Evolutionary conservation across 2,329 filamentous ascomycete genomes (phyloP).

Genomic region (Scedosporium boydii): DNA sequence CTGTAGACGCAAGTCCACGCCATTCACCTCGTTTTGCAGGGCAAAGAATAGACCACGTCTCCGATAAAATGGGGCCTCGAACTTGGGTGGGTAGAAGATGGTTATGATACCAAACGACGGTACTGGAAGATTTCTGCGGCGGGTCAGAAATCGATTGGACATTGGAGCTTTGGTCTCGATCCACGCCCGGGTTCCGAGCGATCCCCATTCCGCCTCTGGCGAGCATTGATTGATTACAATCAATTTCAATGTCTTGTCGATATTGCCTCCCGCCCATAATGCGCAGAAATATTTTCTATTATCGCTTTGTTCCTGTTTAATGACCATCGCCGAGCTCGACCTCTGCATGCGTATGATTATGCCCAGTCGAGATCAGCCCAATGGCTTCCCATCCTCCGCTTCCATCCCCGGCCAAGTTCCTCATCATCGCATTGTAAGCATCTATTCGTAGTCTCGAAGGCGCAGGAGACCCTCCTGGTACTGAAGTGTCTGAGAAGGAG

Average conservation of each 20-base stretch:
- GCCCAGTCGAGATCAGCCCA: background rate
- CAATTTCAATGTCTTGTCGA: no score
- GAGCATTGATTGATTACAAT: background rate
- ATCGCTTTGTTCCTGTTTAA: background rate
- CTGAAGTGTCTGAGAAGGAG: background rate
- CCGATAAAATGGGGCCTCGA: no score
- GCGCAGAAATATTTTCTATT: background rate
- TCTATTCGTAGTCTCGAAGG: background rate
- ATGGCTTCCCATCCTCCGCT: background rate
- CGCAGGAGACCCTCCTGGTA: no score
- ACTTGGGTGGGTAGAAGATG: no score
- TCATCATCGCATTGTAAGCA: slow-evolving; percentile 5
- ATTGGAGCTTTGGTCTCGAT: no score
- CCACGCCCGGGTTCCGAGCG: background rate
- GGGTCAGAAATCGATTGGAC: no score
- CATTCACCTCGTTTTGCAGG: no score
- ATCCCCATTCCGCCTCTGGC: background rate
- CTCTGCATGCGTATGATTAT: background rate
- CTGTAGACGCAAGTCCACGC: no score
- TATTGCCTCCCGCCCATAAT: background rate
- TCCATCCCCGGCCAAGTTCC: background rate
- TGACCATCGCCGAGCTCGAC: slow-evolving; percentile 1
- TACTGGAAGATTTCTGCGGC: no score
- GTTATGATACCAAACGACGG: no score
- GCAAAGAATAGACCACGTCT: no score